Conservation (phyloP, 1,284 basidiomycete species). For the Austroboletus niveus region DNA sequence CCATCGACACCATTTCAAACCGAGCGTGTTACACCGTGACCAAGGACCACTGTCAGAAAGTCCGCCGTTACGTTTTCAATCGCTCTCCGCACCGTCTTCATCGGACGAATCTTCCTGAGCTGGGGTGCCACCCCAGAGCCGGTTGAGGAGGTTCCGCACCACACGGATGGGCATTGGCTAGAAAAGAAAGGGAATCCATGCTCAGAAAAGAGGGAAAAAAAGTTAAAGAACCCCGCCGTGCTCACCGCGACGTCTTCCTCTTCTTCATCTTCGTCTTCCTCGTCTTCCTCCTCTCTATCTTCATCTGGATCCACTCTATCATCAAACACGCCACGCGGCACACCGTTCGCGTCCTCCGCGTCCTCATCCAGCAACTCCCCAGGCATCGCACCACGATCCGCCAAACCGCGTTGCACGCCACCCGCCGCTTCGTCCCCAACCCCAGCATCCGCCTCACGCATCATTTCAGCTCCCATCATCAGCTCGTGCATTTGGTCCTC, state of each 20-base stretch:
- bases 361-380: slow-evolving; percentile 28
- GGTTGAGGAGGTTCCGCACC: slow-evolving; percentile 57
- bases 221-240: slow-evolving; percentile 7
- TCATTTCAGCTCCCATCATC: slow-evolving; percentile 46
- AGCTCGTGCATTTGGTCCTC: slow-evolving; percentile 58
- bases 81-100: slow-evolving; percentile 27
- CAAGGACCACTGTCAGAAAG: neutral
- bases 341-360: slow-evolving; percentile 13
- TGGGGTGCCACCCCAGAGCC: slow-evolving; percentile 55
- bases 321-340: slow-evolving; percentile 28
- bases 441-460: slow-evolving; percentile 22
- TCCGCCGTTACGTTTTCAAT: neutral
- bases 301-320: slow-evolving; percentile 31
- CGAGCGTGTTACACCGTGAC: too few species aligned
- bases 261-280: slow-evolving; percentile 31
- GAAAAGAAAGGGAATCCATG: too few species aligned
- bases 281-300: slow-evolving; percentile 39
- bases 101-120: slow-evolving; percentile 34
- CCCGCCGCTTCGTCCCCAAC: slow-evolving; percentile 10
- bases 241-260: slow-evolving; percentile 53
- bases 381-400: slow-evolving; percentile 37
- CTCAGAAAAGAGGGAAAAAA: neutral
- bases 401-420: slow-evolving; percentile 42
- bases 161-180: slow-evolving; percentile 39
- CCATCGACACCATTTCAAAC: too few species aligned